phyloP scores from a whole-genome alignment of 73 alveolate genomes.

The Urostyla sp. region DNA sequence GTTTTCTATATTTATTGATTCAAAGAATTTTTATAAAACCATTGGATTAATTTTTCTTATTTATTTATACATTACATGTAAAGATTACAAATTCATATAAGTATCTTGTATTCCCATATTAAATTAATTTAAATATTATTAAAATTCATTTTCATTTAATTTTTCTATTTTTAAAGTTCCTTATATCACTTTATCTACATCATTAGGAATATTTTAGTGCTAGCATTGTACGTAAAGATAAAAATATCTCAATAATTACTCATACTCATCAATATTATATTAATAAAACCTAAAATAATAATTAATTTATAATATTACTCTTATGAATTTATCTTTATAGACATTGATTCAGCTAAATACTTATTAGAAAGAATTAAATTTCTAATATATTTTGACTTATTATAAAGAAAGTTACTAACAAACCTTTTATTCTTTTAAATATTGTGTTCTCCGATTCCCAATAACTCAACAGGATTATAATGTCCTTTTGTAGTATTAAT shows the following conservation, averaged over 20 bases:
- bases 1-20: no score
- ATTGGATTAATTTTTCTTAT: slow-evolving; percentile 16
- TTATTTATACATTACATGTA: not conserved
- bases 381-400: slow-evolving; percentile 13
- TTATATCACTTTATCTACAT: not conserved
- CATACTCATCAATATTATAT: slow-evolving; percentile 30
- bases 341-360: no score
- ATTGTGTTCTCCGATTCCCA: not conserved
- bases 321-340: no score
- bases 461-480: slow-evolving; percentile 10
- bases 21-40: no score
- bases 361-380: not conserved
- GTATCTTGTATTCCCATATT: not conserved
- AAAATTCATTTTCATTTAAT: slow-evolving; percentile 9
- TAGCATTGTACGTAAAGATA: not conserved
- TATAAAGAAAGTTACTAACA: slow-evolving; percentile 1
- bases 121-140: not conserved
- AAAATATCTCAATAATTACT: not conserved
- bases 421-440: slow-evolving; percentile 18
- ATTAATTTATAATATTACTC: no score
- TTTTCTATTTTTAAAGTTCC: not conserved
- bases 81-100: not conserved
- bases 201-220: not conserved
- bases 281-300: not conserved
- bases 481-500: not conserved